Evolutionary conservation across 345 rosid species (phyloP).

Genomic region (Lepidium didymum): DNA sequence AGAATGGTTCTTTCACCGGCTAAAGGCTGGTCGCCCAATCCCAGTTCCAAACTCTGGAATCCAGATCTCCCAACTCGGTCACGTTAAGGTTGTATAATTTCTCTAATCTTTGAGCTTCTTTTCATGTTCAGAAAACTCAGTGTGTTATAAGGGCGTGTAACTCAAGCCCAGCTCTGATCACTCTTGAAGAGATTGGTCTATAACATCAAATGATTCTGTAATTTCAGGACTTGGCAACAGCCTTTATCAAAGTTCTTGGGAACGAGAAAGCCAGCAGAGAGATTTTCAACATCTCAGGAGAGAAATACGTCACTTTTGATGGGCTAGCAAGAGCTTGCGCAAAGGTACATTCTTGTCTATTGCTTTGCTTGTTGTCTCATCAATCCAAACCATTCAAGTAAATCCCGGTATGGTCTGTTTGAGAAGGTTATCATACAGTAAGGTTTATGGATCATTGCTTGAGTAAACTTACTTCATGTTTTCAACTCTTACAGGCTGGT

Average conservation of each 20-base stretch:
- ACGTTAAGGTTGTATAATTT: conserved; percentile 65
- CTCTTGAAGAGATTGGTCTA: not conserved
- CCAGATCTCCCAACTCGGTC: conserved; percentile 88
- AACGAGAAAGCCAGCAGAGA: conserved; percentile 82
- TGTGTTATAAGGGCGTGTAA: not conserved
- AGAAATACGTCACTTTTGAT: conserved; percentile 80
- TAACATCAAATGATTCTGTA: conserved; percentile 6
- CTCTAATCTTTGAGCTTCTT: not conserved
- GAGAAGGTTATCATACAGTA: not conserved
- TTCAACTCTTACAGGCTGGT: conserved; percentile 50
- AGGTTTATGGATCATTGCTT: not conserved
- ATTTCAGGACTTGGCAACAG: conserved; percentile 79
- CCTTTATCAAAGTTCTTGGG: conserved; percentile 67
- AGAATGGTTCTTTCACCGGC: conserved; percentile 97
- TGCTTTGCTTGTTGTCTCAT: not conserved
- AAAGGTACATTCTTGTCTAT: conserved; percentile 46
- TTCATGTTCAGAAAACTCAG: not conserved
- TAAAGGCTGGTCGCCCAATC: conserved; percentile 92
- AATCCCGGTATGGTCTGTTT: not conserved
- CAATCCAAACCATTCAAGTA: not conserved
- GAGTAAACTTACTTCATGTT: not conserved
- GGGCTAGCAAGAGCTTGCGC: conserved; percentile 95
- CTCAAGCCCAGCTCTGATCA: not conserved
- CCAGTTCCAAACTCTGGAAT: conserved; percentile 82
- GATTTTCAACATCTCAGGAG: conserved; percentile 91